Percentiles rank a stretch among this genome's conserved stretches.
phyloP scores from a whole-genome alignment of 352 stramenopile genomes.

The Globisporangium barbulae region DNA sequence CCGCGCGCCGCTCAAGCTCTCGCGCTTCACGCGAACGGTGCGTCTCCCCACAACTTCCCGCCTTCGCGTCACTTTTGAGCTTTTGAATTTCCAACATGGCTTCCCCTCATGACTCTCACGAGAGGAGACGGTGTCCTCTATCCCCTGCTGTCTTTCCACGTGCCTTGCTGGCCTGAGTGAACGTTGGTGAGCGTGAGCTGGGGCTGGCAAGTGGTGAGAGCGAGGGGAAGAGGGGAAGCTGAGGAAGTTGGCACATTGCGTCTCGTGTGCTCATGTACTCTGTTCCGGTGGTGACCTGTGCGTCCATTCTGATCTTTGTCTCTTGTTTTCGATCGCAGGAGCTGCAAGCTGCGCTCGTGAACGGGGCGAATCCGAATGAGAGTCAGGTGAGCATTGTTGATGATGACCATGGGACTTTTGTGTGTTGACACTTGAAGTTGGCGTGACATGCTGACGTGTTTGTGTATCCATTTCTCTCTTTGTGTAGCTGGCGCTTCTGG shows the following conservation, averaged over 20 bases:
- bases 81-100: slow-evolving; percentile 8
- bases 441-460: slow-evolving; percentile 5
- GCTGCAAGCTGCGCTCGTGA: slow-evolving; percentile 56
- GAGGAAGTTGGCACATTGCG: neutral
- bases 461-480: slow-evolving; percentile 13
- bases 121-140: neutral
- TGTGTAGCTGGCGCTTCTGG: slow-evolving; percentile 57
- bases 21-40: slow-evolving; percentile 75
- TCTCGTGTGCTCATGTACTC: neutral
- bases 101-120: neutral
- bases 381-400: slow-evolving; percentile 35
- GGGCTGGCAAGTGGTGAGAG: neutral
- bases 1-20: slow-evolving; percentile 63
- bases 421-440: neutral
- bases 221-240: neutral
- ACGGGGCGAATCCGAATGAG: slow-evolving; percentile 37
- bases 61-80: neutral
- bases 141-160: neutral
- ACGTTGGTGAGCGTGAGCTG: neutral
- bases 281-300: slow-evolving; percentile 2
- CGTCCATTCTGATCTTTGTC: neutral
- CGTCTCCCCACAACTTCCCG: slow-evolving; percentile 8
- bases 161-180: neutral
- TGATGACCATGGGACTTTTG: neutral
- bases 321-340: slow-evolving; percentile 30